Base-by-base conservation (phyloP, 2,329 filamentous ascomycete species). In the Aspergillus pseudoglaucus region DNA sequence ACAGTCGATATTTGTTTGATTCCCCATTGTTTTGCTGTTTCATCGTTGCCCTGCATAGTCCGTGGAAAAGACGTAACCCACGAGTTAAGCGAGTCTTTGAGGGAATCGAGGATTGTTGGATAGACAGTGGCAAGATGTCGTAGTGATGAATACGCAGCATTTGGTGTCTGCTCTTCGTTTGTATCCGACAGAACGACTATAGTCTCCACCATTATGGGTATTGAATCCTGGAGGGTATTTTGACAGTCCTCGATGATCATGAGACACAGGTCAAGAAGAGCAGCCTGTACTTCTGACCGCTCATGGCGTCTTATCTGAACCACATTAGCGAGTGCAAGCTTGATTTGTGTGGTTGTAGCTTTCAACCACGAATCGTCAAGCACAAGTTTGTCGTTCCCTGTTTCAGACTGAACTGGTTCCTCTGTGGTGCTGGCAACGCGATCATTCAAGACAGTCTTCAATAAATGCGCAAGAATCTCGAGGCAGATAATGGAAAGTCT, bases 61-160 rank as follows among this genome's bases (percentile, higher is more conserved):
- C 90, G 80, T 4, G 91, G 85, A 15, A 98, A 77, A 37, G 88
- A 84, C 2, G 82, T 81, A 20, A 90, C 79, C 90, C 90, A 96
- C 45, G 83, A 83, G 64, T 91, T 87, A 1, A 94, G 75, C 1
- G 81, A 85, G 23, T 77, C 79, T 57, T 88, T 87, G 22, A 91
- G 72, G 2, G 80, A 71, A 18, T 86, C 82, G 3, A 77, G 71
- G 2, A 90, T 74, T 43, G 79, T 72, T 1, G 77, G 69, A 56
- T 89, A 82, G 9, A 83, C 80, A 35, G 71, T 76, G 5, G 84
- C 72, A 22, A 94, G 71, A 51, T 83, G 77, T 23, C 75, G 75
- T 4, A 95, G 65, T 14, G 64, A 66, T 4, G 59, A 50, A 44
- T 63, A 67, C 5, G 68, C 62, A 33, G 67, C 53, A 35, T 67